A percentile compares a stretch with the other conserved stretches of the same genome.
Evolutionary conservation across 208 protist species (phyloP).

Genomic region (Porcisia deanei): DNA sequence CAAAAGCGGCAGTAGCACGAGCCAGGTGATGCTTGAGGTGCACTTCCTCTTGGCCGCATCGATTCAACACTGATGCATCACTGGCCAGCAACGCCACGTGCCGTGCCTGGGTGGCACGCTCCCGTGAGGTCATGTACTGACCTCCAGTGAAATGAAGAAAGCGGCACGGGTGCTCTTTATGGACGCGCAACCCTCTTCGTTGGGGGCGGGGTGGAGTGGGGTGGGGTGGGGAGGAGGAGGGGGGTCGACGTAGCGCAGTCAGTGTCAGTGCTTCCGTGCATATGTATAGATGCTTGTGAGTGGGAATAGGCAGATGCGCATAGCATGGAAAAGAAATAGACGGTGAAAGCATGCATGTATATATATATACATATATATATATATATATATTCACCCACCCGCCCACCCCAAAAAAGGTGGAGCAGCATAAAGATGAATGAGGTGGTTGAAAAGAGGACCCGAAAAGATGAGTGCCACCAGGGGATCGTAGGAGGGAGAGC

Average conservation of each 20-base stretch:
- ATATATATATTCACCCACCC: no score
- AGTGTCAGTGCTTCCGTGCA: not conserved
- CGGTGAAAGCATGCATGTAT: not conserved
- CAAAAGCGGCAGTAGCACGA: slow-evolving; percentile 23
- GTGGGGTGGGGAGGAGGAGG: no score
- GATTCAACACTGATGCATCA: slow-evolving; percentile 44
- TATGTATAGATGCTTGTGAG: not conserved
- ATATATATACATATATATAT: no score
- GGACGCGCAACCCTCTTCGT: not conserved
- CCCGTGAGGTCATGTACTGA: slow-evolving; percentile 14
- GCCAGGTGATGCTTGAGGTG: slow-evolving; percentile 30
- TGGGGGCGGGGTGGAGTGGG: not conserved
- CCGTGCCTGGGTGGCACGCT: slow-evolving; percentile 17
- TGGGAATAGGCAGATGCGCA: not conserved
- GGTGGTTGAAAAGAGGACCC: no score
- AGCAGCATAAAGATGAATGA: no score
- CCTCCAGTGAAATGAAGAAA: not conserved
- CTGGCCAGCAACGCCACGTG: slow-evolving; percentile 42
- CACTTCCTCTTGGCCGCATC: slow-evolving; percentile 32
- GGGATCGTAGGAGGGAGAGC: no score
- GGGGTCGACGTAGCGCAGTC: not conserved
- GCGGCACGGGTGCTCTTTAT: not conserved
- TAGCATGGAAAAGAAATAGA: not conserved
- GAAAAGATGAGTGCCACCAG: no score
- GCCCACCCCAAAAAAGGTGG: no score